phyloP scores from a whole-genome alignment of 2,329 filamentous ascomycete species.

The Zelopaecilomyces penicillatus region DNA sequence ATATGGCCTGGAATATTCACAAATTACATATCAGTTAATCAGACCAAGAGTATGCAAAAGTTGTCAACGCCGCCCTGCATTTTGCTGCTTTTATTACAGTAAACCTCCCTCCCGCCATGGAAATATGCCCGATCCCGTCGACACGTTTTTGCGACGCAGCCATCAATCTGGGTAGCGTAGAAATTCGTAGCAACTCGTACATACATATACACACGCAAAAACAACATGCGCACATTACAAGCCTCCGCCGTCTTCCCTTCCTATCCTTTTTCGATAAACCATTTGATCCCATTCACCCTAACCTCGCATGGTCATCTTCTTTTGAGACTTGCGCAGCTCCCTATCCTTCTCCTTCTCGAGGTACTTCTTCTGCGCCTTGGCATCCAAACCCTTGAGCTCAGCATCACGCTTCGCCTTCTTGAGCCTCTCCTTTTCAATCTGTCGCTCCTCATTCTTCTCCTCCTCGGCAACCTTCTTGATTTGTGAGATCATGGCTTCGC shows the following conservation, averaged over 20 bases:
- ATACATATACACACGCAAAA: not conserved
- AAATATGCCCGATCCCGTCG: no score
- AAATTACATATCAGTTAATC: no score
- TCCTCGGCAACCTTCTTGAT: conserved; percentile 75
- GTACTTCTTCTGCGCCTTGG: conserved; percentile 80
- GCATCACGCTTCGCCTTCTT: conserved; percentile 88
- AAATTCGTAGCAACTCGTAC: conserved; percentile 3
- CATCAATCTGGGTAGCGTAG: no score
- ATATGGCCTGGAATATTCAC: no score
- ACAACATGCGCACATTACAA: not conserved
- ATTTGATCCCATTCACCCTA: conserved; percentile 19
- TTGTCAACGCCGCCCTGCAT: no score
- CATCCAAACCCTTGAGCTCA: conserved; percentile 66
- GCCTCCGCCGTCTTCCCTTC: not conserved
- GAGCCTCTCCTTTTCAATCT: conserved; percentile 60
- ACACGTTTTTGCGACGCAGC: no score
- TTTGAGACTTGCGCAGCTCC: conserved; percentile 50
- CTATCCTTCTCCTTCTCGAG: conserved; percentile 73
- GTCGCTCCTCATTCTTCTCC: conserved; percentile 70
- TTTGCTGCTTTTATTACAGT: no score
- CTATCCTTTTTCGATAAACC: not conserved
- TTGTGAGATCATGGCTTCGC: conserved; percentile 72
- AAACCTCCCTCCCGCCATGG: no score
- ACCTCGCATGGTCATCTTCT: conserved; percentile 46
- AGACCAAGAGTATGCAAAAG: no score